Evolutionary conservation across 2,329 filamentous ascomycete genomes (phyloP).

Genomic region (Xylariaceae sp.): DNA sequence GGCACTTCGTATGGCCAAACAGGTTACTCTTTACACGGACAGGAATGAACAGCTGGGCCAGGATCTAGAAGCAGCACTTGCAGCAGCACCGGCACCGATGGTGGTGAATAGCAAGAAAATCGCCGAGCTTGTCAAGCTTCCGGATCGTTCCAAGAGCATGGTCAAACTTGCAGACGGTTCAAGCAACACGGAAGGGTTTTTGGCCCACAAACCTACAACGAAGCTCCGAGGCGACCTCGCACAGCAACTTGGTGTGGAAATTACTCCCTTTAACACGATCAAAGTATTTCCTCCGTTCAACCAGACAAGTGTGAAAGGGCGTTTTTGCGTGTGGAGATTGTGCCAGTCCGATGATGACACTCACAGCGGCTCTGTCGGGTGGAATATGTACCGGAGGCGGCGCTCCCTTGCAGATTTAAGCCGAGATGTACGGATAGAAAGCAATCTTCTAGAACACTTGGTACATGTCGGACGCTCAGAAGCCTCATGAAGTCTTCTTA

Average conservation of each 20-base stretch:
- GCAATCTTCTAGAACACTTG: conserved; percentile 4
- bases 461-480: no score
- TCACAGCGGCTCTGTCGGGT: conserved; percentile 2
- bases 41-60: conserved; percentile 6
- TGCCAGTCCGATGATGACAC: neutral
- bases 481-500: no score
- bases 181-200: conserved; percentile 36
- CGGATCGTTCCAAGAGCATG: conserved; percentile 1
- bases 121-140: neutral
- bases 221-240: neutral
- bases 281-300: neutral
- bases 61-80: conserved; percentile 22
- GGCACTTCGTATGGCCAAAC: conserved; percentile 6
- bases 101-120: conserved; percentile 12
- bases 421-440: conserved; percentile 4
- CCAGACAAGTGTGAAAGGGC: conserved; percentile 1
- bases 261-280: neutral
- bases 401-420: conserved; percentile 5
- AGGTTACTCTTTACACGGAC: conserved; percentile 21
- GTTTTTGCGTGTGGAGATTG: conserved; percentile 1
- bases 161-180: conserved; percentile 32
- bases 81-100: conserved; percentile 30
- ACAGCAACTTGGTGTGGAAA: neutral
- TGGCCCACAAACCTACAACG: conserved; percentile 34
- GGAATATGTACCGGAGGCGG: conserved; percentile 7